phyloP scores from a whole-genome alignment of 1,139 yeast genomes.

The Eremothecium cymbalariae region DNA sequence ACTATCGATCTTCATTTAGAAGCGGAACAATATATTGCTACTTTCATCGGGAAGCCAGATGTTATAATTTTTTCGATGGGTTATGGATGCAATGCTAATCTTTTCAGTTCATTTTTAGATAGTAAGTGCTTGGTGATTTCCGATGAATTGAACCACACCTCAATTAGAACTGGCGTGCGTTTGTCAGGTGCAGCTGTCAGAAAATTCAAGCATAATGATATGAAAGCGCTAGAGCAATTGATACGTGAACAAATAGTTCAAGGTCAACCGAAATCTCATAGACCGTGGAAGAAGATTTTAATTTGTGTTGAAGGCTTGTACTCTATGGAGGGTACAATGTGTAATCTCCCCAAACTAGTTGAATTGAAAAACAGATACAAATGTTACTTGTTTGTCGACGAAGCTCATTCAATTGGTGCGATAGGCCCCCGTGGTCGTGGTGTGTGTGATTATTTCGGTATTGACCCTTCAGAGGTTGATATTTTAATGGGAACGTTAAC shows the following conservation, averaged over 20 bases:
- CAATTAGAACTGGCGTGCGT: conserved; percentile 91
- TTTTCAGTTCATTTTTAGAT: conserved; percentile 78
- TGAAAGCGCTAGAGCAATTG: conserved; percentile 69
- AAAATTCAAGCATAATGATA: conserved; percentile 88
- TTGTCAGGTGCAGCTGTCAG: conserved; percentile 89
- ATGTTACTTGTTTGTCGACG: conserved; percentile 86
- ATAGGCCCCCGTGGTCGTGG: conserved; percentile 92
- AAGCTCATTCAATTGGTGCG: conserved; percentile 98
- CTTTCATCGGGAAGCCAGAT: conserved; percentile 86
- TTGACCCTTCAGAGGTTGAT: conserved; percentile 70
- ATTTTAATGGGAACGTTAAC: conserved; percentile 95
- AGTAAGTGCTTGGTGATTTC: conserved; percentile 83
- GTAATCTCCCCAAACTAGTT: conserved; percentile 71
- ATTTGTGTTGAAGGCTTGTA: conserved; percentile 93
- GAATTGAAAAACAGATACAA: conserved; percentile 78
- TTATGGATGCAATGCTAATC: conserved; percentile 90
- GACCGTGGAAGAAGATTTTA: conserved; percentile 94
- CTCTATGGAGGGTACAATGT: conserved; percentile 96
- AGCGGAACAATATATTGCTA: conserved; percentile 72
- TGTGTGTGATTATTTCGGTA: conserved; percentile 83
- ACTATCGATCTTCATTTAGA: conserved; percentile 65
- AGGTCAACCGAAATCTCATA: conserved; percentile 93
- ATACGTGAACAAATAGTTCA: conserved; percentile 84
- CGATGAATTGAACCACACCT: conserved; percentile 92
- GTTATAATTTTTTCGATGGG: conserved; percentile 88